Evolutionary conservation across 192 early-diverging fungal genomes (phyloP).

Genomic region (Endogone sp.): DNA sequence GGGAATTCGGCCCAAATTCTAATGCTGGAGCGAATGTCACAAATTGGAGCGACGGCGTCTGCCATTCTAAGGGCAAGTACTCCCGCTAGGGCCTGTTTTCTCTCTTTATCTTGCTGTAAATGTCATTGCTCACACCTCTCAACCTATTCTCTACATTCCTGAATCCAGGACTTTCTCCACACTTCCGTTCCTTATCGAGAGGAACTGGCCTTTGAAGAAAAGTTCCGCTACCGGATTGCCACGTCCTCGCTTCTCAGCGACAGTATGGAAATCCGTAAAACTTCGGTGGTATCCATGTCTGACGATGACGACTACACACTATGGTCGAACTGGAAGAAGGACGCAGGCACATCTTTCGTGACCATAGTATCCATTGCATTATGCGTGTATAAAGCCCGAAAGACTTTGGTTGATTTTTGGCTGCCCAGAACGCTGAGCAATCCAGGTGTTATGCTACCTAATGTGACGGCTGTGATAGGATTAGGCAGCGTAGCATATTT

Average conservation of each 20-base stretch:
- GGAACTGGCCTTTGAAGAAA: conserved; percentile 52
- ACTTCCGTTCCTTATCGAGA: conserved; percentile 39
- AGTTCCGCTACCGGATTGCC: conserved; percentile 54
- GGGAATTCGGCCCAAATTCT: background rate
- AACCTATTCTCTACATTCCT: background rate
- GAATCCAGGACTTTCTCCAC: conserved; percentile 43
- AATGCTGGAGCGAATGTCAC: background rate
- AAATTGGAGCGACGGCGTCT: background rate
- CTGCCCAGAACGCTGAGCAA: background rate
- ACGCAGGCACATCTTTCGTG: background rate
- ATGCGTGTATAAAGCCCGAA: background rate
- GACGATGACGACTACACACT: background rate
- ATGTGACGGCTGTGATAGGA: background rate
- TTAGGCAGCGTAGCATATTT: background rate
- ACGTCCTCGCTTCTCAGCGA: conserved; percentile 53
- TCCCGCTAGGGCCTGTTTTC: no score
- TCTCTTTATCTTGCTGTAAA: no score
- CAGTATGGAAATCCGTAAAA: background rate
- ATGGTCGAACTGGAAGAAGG: background rate
- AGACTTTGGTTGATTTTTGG: background rate
- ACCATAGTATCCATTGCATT: background rate
- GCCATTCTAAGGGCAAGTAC: background rate
- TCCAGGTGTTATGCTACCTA: background rate
- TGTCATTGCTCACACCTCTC: no score
- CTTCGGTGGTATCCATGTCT: conserved; percentile 7